These are phyloP conservation scores for Paspalum notatum DNA, from an alignment of 176 grass and related monocot species.

Conservation along the genomic window DNA sequence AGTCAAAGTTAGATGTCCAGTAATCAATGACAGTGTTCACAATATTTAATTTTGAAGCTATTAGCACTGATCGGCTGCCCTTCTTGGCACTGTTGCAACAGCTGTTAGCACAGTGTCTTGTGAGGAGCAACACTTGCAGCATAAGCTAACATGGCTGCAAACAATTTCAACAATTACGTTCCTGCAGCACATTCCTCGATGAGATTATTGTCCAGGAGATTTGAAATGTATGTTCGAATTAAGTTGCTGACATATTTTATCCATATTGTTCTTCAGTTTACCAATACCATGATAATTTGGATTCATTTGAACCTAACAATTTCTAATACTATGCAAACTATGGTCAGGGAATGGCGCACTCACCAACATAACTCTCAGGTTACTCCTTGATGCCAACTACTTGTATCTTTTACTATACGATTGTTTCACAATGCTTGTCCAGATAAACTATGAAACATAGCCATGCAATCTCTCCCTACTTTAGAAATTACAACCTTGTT, in stretches of 20 bases:
- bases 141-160: too few species aligned
- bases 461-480: too few species aligned
- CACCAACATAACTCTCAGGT: not conserved
- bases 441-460: too few species aligned
- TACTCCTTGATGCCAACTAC: not conserved
- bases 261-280: not conserved
- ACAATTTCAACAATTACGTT: too few species aligned
- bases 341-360: not conserved
- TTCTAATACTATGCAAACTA: not conserved
- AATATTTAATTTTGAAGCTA: too few species aligned
- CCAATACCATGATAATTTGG: too few species aligned
- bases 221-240: not conserved
- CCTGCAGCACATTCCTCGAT: not conserved
- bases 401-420: not conserved
- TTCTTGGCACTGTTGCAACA: too few species aligned
- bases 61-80: too few species aligned
- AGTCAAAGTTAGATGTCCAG: not conserved
- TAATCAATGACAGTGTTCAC: not conserved
- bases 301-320: not conserved
- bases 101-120: too few species aligned
- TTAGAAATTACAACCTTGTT: too few species aligned
- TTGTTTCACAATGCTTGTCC: too few species aligned
- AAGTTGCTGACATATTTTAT: not conserved
- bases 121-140: too few species aligned
- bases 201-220: not conserved